phyloP scores from a whole-genome alignment of 805 yeast genomes.

The Limtongia smithiae region DNA sequence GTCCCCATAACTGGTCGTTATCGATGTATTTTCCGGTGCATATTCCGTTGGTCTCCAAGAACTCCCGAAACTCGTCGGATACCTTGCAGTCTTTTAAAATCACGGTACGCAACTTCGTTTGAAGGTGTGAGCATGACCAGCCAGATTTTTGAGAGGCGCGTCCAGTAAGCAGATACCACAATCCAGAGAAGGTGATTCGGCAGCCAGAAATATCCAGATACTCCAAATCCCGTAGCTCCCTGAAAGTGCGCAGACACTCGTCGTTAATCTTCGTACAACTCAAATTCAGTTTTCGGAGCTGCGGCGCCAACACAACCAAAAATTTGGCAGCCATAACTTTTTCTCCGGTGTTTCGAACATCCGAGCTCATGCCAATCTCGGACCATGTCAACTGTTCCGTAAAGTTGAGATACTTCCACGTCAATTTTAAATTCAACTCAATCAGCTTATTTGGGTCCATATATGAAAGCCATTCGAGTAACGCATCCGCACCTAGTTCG shows the following conservation, averaged over 20 bases:
- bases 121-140: too few species aligned
- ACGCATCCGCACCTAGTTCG: too few species aligned
- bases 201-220: slow-evolving; percentile 9
- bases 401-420: slow-evolving; percentile 1
- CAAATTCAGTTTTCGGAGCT: slow-evolving; percentile 1
- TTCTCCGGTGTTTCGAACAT: background rate
- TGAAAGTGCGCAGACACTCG: background rate
- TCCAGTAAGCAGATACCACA: slow-evolving; percentile 1
- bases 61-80: background rate
- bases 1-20: slow-evolving; percentile 2
- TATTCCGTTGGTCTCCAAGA: slow-evolving; percentile 6
- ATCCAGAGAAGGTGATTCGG: background rate
- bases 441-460: slow-evolving; percentile 6
- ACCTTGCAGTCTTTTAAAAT: slow-evolving; percentile 5
- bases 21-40: background rate
- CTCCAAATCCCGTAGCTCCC: background rate
- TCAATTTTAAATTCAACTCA: slow-evolving; percentile 3
- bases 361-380: background rate
- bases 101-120: slow-evolving; percentile 1
- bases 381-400: background rate
- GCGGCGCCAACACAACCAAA: slow-evolving; percentile 3
- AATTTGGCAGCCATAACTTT: background rate
- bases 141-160: too few species aligned
- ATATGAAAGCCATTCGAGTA: too few species aligned
- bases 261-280: slow-evolving; percentile 10